A percentile compares a stretch with the other conserved stretches of the same genome.
These are phyloP conservation scores for Neurospora sp. DNA, from an alignment of 495 filamentous ascomycete species.

Conservation along the genomic window DNA sequence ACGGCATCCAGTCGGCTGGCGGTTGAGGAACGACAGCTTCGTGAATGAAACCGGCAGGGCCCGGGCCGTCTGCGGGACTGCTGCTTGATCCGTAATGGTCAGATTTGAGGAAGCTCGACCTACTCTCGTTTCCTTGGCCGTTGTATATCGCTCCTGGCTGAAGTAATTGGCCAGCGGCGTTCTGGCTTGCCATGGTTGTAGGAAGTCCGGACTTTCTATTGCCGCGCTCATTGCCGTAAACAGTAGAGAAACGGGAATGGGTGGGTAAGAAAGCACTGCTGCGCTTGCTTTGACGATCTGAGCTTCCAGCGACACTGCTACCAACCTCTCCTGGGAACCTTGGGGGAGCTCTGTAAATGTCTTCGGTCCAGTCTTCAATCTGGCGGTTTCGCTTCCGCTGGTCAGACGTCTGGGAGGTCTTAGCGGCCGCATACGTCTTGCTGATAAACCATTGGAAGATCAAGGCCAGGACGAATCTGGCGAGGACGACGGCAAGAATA, in stretches of 20 bases:
- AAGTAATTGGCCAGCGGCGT: conserved; percentile 66
- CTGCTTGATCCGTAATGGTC: conserved; percentile 42
- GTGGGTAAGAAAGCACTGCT: conserved; percentile 68
- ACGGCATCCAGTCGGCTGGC: conserved; percentile 94
- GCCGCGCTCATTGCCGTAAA: conserved; percentile 61
- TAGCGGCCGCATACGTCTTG: conserved; percentile 66
- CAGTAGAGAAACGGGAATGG: conserved; percentile 89
- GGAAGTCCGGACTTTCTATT: conserved; percentile 41
- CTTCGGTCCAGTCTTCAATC: conserved; percentile 97
- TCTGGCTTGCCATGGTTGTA: conserved; percentile 95
- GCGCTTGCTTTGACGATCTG: conserved; percentile 69
- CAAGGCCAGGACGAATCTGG: conserved; percentile 84
- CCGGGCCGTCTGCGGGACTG: conserved; percentile 58
- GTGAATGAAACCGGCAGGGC: conserved; percentile 90
- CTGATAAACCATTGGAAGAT: conserved; percentile 93
- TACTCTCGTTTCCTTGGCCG: conserved; percentile 60
- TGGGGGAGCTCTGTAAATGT: conserved; percentile 86
- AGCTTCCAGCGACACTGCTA: conserved; percentile 42
- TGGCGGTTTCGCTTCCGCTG: conserved; percentile 75
- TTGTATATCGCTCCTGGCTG: conserved; percentile 58
- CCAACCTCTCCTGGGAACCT: conserved; percentile 60
- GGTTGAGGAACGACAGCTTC: conserved; percentile 94
- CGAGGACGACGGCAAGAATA: conserved; percentile 79
- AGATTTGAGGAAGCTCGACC: conserved; percentile 40
- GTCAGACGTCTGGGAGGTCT: conserved; percentile 60